Evolutionary conservation across 768 basidiomycete species (phyloP), one percentile per base, ranked within the genome.

Genomic region (Boletus rubescentipes): DNA sequence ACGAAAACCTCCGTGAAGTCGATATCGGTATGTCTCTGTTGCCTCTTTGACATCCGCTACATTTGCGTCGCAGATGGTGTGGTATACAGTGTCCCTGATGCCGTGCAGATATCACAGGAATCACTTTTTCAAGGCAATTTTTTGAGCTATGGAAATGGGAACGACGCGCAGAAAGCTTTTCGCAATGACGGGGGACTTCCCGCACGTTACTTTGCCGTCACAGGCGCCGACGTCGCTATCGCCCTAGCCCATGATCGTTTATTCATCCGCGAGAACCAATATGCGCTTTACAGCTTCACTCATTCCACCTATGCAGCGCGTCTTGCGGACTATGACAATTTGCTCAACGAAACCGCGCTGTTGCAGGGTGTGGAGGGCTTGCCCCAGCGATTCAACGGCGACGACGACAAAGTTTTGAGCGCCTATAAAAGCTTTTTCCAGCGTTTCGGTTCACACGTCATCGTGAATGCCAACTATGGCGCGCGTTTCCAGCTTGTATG

Each of bases 181-280:
- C 26, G 30, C 15, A 20, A 20, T 11, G 51, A 46, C 16, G 32
- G 36, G 5, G 37, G 36, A 31, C 43, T 46, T 15, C 44, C 51
- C 11, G 26, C 51, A 10, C 51, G 36, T 29, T 52, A 52, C 31
- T 35, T 52, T 18, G 51, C 51, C 4, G 51, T 52, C 44, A 52
- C 51, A 7, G 44, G 44, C 14, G 39, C 43, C 12, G 51, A 52
- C 30, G 23, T 30, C 15, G 36, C 43, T 10, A 16, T 52, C 15
- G 32, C 23, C 10, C 44, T 52, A 12, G 51, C 51, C 9, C 37
- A 31, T 9, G 30, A 52, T 29, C 43, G 44, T 14, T 30, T 36
- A 3, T 52, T 52, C 11, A 32, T 52, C 14, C 35, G 16, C 12
- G 21, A 38, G 29, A 46, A 46, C 44, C 51, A 52, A 32, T 52